Evolutionary conservation across 352 stramenopile species (phyloP).

Genomic region (Saprolegnia parasitica): DNA sequence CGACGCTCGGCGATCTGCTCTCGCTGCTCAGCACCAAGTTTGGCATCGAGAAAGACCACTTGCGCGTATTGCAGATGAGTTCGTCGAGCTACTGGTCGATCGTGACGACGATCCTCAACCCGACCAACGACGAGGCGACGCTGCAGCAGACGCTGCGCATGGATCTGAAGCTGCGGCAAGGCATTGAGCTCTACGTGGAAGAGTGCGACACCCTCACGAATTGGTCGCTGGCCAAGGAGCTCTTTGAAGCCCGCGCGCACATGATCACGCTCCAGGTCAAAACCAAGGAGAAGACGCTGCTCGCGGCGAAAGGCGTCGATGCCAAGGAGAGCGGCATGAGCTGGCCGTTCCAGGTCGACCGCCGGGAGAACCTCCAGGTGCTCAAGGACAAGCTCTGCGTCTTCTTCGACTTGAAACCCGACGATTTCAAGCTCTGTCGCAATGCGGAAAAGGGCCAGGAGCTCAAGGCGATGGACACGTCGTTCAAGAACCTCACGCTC

Average conservation of each 20-base stretch:
- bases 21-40: conserved; percentile 54
- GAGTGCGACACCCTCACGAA: conserved; percentile 48
- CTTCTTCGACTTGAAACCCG: conserved; percentile 41
- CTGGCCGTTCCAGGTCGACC: conserved; percentile 61
- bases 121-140: conserved; percentile 40
- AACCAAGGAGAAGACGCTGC: conserved; percentile 28
- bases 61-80: conserved; percentile 68
- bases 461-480: conserved; percentile 76
- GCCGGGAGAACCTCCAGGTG: conserved; percentile 53
- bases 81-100: conserved; percentile 56
- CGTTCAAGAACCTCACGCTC: conserved; percentile 69
- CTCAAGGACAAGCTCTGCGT: conserved; percentile 57
- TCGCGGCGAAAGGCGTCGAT: neutral
- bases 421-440: conserved; percentile 75
- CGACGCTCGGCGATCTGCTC: conserved; percentile 48
- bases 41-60: conserved; percentile 35
- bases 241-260: conserved; percentile 74
- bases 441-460: conserved; percentile 63
- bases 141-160: conserved; percentile 45
- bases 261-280: conserved; percentile 76
- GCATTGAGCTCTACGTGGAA: conserved; percentile 70
- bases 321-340: conserved; percentile 27
- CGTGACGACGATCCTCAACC: conserved; percentile 63
- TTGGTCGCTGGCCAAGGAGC: conserved; percentile 48
- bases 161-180: conserved; percentile 63